Evolutionary conservation across 2,329 filamentous ascomycete species (phyloP), one percentile per base, ranked within the genome.

Genomic region (Tolypocladium cylindrosporum): DNA sequence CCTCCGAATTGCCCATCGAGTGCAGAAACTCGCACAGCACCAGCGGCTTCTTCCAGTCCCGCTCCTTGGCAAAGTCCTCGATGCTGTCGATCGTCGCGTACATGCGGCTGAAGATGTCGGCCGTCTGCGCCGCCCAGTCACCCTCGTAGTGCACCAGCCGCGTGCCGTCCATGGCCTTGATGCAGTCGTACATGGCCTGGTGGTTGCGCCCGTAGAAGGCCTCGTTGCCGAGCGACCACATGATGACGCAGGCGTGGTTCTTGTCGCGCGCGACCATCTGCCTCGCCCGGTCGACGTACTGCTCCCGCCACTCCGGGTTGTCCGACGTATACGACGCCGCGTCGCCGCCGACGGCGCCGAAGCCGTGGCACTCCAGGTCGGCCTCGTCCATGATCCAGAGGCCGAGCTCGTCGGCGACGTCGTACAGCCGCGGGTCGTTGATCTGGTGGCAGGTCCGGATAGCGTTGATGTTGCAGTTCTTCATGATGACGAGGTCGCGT

Each of bases 201-300:
- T 87, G 84, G 60, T 90, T 90, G 1, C 74, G 72, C 0, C 87
- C 87, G 59, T 88, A 89, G 64, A 88, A 90, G 0, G 86, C 79
- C 66, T 90, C 87, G 58, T 90, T 90, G 0, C 87, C 87, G 0
- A 90, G 74, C 21, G 83, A 87, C 88, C 87, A 90, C 55, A 89
- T 81, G 51, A 90, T 81, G 3, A 90, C 74, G 7, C 77, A 86
- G 0, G 86, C 74, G 62, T 88, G 84, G 56, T 89, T 79, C 62
- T 76, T 77, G 61, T 77, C 75, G 13, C 87, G 77, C 62, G 81
- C 76, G 0, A 90, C 82, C 62, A 90, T 74, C 60, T 88, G 84
- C 36, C 77, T 72, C 4, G 84, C 84, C 1, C 87, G 79, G 65
- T 90, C 87, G 2, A 90, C 71, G 62, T 90, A 90, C 0, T 86